phyloP scores from a whole-genome alignment of 768 basidiomycete genomes.

The Heimioporus sp. region DNA sequence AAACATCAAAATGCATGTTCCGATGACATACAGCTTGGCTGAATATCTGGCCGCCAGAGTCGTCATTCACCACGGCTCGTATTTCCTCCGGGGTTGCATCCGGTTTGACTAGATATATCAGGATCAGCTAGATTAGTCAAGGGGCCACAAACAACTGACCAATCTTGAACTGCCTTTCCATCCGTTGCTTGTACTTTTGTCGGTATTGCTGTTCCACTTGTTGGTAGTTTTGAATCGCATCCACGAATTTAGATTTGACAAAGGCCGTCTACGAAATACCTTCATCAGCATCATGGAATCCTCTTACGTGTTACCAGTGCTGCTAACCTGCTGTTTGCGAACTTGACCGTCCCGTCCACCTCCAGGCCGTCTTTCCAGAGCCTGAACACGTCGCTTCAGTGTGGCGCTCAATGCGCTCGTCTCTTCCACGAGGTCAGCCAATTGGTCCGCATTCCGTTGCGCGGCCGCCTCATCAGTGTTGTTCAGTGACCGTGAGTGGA shows the following conservation, averaged over 20 bases:
- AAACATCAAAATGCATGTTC: neutral
- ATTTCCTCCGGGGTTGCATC: constrained; percentile 91
- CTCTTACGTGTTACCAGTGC: too few relatives aligned
- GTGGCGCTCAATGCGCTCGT: constrained; percentile 68
- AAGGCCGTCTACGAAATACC: constrained; percentile 46
- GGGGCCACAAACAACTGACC: constrained; percentile 39
- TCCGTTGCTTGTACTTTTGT: constrained; percentile 72
- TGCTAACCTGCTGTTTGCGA: constrained; percentile 70
- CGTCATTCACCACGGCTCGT: constrained; percentile 81
- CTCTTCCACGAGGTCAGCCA: constrained; percentile 68
- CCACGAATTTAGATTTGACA: constrained; percentile 76
- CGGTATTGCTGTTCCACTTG: constrained; percentile 80
- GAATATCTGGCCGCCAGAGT: constrained; percentile 83
- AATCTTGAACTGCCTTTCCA: constrained; percentile 87
- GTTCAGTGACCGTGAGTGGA: constrained; percentile 74
- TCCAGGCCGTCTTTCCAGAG: constrained; percentile 65
- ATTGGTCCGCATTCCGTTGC: constrained; percentile 56
- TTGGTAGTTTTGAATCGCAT: constrained; percentile 84
- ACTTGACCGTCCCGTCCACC: constrained; percentile 65
- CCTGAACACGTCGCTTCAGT: constrained; percentile 72
- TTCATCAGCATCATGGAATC: constrained; percentile 16
- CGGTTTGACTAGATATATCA: constrained; percentile 67
- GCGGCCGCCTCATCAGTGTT: constrained; percentile 69
- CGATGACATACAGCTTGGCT: constrained; percentile 66
- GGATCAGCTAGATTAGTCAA: neutral